These are phyloP conservation scores for Backusella morwellensis DNA, from an alignment of 192 early-diverging fungal species.

Conservation along the genomic window DNA sequence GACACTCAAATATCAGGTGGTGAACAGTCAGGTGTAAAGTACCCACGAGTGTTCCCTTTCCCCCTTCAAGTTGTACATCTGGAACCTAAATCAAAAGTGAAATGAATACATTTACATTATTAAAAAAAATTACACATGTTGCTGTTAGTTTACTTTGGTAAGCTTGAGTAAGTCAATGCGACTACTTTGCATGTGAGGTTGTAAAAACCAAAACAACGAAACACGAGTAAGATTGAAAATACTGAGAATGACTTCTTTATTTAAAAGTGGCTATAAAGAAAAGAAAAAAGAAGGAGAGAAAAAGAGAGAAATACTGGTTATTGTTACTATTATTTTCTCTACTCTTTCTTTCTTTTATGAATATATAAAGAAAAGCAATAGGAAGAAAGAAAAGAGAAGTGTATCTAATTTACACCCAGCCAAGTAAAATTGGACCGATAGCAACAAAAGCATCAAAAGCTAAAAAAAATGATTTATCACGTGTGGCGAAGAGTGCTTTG, in stretches of 20 bases:
- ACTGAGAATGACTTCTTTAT: not conserved
- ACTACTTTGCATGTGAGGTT: constrained; percentile 6
- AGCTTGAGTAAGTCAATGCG: constrained; percentile 33
- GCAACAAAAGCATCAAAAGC: not conserved
- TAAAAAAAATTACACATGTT: not conserved
- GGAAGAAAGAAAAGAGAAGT: not conserved
- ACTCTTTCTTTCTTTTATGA: not conserved
- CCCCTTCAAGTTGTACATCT: constrained; percentile 43
- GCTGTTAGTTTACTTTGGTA: constrained; percentile 16
- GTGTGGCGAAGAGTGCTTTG: not conserved
- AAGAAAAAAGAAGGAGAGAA: not conserved
- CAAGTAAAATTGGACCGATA: not conserved
- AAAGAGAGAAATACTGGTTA: not conserved
- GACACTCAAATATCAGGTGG: constrained; percentile 66
- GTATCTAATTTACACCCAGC: not conserved
- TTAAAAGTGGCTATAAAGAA: not conserved
- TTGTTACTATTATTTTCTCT: not conserved
- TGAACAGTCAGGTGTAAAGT: constrained; percentile 74
- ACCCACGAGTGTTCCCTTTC: constrained; percentile 29
- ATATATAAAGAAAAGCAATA: not conserved
- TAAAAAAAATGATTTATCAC: not conserved
- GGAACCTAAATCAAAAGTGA: constrained; percentile 22
- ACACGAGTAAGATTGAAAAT: constrained; percentile 13
- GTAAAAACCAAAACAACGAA: constrained; percentile 7
- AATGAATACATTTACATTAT: not conserved